These are phyloP conservation scores for Malus sieversii DNA, from an alignment of 306 rosid genomes.

Conservation along the genomic window DNA sequence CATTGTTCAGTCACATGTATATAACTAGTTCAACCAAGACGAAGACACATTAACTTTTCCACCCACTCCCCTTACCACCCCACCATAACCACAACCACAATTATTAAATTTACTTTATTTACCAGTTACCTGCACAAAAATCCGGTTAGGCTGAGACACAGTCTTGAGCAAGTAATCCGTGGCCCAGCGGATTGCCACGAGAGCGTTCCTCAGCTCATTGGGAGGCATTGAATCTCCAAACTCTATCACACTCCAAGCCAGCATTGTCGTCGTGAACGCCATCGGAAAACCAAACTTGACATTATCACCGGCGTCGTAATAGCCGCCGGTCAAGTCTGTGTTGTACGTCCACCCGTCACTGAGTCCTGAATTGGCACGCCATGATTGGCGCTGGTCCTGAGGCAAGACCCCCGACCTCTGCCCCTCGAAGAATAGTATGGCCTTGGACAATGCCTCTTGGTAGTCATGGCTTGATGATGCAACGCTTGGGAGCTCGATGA, in stretches of 20 bases:
- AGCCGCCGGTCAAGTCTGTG: constrained; percentile 77
- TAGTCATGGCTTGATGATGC: constrained; percentile 39
- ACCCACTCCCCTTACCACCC: not conserved
- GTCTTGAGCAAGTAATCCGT: constrained; percentile 83
- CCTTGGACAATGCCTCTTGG: constrained; percentile 66
- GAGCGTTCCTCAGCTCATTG: constrained; percentile 39
- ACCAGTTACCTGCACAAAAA: constrained; percentile 88
- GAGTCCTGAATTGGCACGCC: constrained; percentile 69
- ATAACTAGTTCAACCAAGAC: not conserved
- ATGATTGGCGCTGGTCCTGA: constrained; percentile 44
- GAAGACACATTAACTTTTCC: not conserved
- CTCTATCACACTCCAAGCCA: constrained; percentile 91
- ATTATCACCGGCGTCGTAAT: constrained; percentile 96
- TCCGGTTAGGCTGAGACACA: constrained; percentile 70
- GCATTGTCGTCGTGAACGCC: constrained; percentile 90
- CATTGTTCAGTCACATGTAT: not conserved
- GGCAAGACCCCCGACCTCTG: constrained; percentile 82
- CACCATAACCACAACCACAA: not conserved
- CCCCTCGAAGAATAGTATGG: constrained; percentile 76
- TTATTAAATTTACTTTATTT: not conserved
- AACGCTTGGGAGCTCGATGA: not conserved
- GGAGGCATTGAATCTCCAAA: constrained; percentile 82
- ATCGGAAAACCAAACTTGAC: constrained; percentile 83
- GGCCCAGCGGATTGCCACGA: constrained; percentile 77
- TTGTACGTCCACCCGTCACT: constrained; percentile 69